Conservation (phyloP, 768 basidiomycete species). For the Daedaleopsis sinensis region DNA sequence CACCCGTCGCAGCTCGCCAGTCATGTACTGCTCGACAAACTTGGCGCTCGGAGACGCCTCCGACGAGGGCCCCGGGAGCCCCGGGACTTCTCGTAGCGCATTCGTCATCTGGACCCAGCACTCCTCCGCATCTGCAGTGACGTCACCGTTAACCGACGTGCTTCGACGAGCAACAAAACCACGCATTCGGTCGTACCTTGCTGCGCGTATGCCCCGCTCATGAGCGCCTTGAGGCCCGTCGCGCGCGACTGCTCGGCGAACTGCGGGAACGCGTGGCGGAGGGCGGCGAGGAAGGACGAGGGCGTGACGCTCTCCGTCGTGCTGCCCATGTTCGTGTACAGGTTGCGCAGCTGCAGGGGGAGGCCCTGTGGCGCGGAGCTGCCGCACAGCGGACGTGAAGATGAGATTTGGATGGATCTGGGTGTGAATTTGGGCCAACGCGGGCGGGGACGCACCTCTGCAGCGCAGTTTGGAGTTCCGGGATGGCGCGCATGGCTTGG, state of each 20-base stretch:
- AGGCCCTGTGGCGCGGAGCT: conserved; percentile 32
- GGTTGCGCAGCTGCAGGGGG: conserved; percentile 58
- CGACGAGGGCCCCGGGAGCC: conserved; percentile 31
- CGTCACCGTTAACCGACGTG: not conserved
- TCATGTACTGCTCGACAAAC: conserved; percentile 83
- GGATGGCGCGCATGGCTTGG: conserved; percentile 91
- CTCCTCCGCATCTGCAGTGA: conserved; percentile 79
- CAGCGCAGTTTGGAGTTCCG: conserved; percentile 81
- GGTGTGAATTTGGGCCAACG: not conserved
- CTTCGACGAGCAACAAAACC: not conserved
- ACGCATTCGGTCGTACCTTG: conserved; percentile 63
- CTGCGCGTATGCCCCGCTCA: conserved; percentile 66
- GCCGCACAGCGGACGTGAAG: not conserved
- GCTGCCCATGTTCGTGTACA: conserved; percentile 72
- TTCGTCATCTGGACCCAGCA: conserved; percentile 80
- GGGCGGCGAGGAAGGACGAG: conserved; percentile 59
- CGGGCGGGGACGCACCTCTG: conserved; percentile 44
- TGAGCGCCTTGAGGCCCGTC: conserved; percentile 37
- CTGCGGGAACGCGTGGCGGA: conserved; percentile 85
- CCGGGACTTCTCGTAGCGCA: conserved; percentile 71
- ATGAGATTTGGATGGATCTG: not conserved
- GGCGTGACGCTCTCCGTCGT: conserved; percentile 83
- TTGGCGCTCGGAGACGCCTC: conserved; percentile 43
- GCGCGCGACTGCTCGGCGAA: conserved; percentile 72
- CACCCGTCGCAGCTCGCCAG: conserved; percentile 78